phyloP scores from a whole-genome alignment of 2,329 filamentous ascomycete genomes.

The Colletotrichum siamense region DNA sequence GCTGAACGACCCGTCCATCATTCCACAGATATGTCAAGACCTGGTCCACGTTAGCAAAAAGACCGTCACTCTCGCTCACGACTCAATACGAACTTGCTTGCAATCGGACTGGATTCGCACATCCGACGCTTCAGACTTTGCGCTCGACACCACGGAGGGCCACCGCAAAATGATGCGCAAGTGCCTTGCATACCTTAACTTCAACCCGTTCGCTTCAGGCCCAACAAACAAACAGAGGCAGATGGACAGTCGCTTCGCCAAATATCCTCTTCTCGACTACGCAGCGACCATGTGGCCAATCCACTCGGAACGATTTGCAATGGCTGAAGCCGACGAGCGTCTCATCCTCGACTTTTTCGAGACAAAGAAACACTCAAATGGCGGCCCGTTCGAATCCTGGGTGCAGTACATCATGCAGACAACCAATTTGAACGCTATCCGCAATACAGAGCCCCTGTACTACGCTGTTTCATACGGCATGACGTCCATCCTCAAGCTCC shows the following conservation, averaged over 20 bases:
- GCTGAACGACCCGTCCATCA: slow-evolving; percentile 22
- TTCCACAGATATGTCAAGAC: slow-evolving; percentile 26
- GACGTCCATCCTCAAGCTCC: slow-evolving; percentile 23
- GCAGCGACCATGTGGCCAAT: slow-evolving; percentile 25
- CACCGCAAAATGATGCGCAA: slow-evolving; percentile 27
- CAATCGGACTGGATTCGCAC: slow-evolving; percentile 23
- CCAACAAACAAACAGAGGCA: not conserved
- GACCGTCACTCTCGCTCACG: slow-evolving; percentile 27
- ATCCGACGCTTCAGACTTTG: slow-evolving; percentile 24
- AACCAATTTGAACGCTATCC: slow-evolving; percentile 5
- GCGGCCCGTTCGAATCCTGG: slow-evolving; percentile 28
- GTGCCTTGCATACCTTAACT: slow-evolving; percentile 26
- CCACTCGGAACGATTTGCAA: slow-evolving; percentile 23
- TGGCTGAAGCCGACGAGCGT: slow-evolving; percentile 12
- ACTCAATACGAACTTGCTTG: slow-evolving; percentile 27
- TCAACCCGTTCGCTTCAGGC: slow-evolving; percentile 23
- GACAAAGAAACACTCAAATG: slow-evolving; percentile 20
- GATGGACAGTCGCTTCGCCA: not conserved
- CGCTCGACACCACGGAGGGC: slow-evolving; percentile 13
- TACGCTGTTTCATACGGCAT: slow-evolving; percentile 32
- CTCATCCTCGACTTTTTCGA: slow-evolving; percentile 26
- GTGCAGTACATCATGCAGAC: slow-evolving; percentile 26
- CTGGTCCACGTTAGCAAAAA: slow-evolving; percentile 16
- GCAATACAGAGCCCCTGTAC: slow-evolving; percentile 25
- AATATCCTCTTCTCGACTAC: slow-evolving; percentile 23